phyloP scores from a whole-genome alignment of 768 basidiomycete species.

The Agaricus sinodeliciosus region DNA sequence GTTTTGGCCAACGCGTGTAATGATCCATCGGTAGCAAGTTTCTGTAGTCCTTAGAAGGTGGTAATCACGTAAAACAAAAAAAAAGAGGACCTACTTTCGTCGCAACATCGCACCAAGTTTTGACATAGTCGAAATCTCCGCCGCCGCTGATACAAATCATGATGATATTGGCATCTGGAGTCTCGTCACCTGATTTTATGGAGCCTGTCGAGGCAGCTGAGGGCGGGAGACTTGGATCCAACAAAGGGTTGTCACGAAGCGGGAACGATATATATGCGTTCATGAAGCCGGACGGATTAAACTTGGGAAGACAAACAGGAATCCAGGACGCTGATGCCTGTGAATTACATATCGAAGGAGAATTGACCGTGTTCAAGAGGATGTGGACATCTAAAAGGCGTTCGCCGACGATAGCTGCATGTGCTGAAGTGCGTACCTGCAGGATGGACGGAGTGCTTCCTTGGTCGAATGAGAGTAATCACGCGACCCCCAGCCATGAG shows the following conservation, averaged over 20 bases:
- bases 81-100: slow-evolving; percentile 38
- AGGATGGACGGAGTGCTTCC: slow-evolving; percentile 93
- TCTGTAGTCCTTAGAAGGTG: slow-evolving; percentile 33
- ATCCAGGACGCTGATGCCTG: slow-evolving; percentile 87
- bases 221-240: slow-evolving; percentile 13
- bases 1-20: slow-evolving; percentile 43
- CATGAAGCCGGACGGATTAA: slow-evolving; percentile 82
- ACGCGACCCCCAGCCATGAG: slow-evolving; percentile 75
- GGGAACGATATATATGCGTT: slow-evolving; percentile 85
- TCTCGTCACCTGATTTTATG: neutral
- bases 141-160: slow-evolving; percentile 78
- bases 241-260: slow-evolving; percentile 32
- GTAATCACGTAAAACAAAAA: neutral
- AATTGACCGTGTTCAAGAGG: slow-evolving; percentile 83
- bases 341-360: slow-evolving; percentile 72
- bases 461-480: slow-evolving; percentile 83
- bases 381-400: slow-evolving; percentile 72
- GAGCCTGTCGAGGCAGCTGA: slow-evolving; percentile 8
- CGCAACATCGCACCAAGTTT: slow-evolving; percentile 67
- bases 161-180: slow-evolving; percentile 30
- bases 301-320: slow-evolving; percentile 93
- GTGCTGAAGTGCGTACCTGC: slow-evolving; percentile 45
- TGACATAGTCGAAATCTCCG: slow-evolving; percentile 79
- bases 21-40: slow-evolving; percentile 55
- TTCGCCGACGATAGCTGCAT: neutral